phyloP scores from a whole-genome alignment of 1,284 basidiomycete species.

The Austroboletus novae-zelandiae region DNA sequence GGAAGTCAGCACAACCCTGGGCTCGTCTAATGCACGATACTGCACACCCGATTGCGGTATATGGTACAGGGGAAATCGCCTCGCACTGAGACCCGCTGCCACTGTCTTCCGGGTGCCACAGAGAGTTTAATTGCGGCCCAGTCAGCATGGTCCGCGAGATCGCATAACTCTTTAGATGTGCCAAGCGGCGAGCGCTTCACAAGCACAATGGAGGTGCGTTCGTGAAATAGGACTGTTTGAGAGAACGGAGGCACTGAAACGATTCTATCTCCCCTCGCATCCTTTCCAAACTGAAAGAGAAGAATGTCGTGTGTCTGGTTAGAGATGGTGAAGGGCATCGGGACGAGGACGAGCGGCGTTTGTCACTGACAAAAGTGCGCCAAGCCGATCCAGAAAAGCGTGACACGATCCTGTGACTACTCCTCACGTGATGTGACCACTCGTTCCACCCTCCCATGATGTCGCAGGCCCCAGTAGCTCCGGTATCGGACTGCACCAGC shows the following conservation, averaged over 20 bases:
- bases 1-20: slow-evolving; percentile 7
- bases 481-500: slow-evolving; percentile 18
- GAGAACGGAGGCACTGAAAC: slow-evolving; percentile 27
- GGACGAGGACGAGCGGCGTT: background rate
- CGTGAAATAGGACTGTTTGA: slow-evolving; percentile 20
- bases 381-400: too few species aligned
- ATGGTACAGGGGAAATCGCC: slow-evolving; percentile 54
- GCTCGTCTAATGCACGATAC: background rate
- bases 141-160: slow-evolving; percentile 7
- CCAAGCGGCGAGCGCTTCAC: slow-evolving; percentile 7
- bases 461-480: slow-evolving; percentile 23
- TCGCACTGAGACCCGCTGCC: slow-evolving; percentile 42
- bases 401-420: too few species aligned
- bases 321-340: slow-evolving; percentile 44
- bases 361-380: background rate
- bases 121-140: slow-evolving; percentile 27
- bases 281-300: slow-evolving; percentile 18
- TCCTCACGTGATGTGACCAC: too few species aligned
- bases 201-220: slow-evolving; percentile 13
- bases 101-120: slow-evolving; percentile 35
- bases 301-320: slow-evolving; percentile 45
- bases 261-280: slow-evolving; percentile 7
- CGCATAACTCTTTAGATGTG: slow-evolving; percentile 13
- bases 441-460: too few species aligned
- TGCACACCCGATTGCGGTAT: slow-evolving; percentile 50